These are phyloP conservation scores for Crassisporium funariophilum DNA, from an alignment of 768 basidiomycete genomes.

Conservation along the genomic window DNA sequence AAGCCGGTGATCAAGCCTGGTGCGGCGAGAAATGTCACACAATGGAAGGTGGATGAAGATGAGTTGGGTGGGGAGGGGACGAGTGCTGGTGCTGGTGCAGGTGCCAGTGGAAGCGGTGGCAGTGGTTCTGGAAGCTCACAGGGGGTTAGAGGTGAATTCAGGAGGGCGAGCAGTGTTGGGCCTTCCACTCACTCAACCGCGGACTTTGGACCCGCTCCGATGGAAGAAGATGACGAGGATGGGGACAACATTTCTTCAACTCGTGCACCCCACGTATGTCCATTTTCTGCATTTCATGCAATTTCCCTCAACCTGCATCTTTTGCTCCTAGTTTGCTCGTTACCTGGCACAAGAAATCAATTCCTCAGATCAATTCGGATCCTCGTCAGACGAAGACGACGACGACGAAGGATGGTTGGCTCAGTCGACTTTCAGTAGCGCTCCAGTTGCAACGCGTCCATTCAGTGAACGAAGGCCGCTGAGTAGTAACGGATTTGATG, in stretches of 20 bases:
- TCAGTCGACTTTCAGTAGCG: slow-evolving; percentile 65
- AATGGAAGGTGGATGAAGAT: slow-evolving; percentile 76
- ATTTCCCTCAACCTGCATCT: background rate
- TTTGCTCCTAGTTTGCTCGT: slow-evolving; percentile 63
- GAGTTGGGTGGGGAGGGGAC: slow-evolving; percentile 33
- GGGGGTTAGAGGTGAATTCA: slow-evolving; percentile 60
- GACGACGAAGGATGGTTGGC: slow-evolving; percentile 83
- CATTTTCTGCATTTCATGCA: slow-evolving; percentile 8
- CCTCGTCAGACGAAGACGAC: slow-evolving; percentile 70
- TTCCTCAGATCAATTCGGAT: slow-evolving; percentile 57
- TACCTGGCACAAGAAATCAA: slow-evolving; percentile 79
- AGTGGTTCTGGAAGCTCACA: slow-evolving; percentile 4
- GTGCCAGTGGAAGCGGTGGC: slow-evolving; percentile 14
- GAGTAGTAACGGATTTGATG: slow-evolving; percentile 52
- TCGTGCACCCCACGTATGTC: slow-evolving; percentile 46
- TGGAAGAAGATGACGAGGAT: slow-evolving; percentile 45
- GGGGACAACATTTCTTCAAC: slow-evolving; percentile 46
- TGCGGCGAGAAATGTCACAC: slow-evolving; percentile 29
- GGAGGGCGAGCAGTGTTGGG: slow-evolving; percentile 44
- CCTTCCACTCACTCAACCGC: slow-evolving; percentile 41
- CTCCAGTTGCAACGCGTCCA: slow-evolving; percentile 50
- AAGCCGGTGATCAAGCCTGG: slow-evolving; percentile 60
- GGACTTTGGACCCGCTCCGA: slow-evolving; percentile 54
- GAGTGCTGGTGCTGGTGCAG: slow-evolving; percentile 15
- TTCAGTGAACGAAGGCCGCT: slow-evolving; percentile 48